phyloP scores from a whole-genome alignment of 164 flowering plant species.

The Annona squamosa region DNA sequence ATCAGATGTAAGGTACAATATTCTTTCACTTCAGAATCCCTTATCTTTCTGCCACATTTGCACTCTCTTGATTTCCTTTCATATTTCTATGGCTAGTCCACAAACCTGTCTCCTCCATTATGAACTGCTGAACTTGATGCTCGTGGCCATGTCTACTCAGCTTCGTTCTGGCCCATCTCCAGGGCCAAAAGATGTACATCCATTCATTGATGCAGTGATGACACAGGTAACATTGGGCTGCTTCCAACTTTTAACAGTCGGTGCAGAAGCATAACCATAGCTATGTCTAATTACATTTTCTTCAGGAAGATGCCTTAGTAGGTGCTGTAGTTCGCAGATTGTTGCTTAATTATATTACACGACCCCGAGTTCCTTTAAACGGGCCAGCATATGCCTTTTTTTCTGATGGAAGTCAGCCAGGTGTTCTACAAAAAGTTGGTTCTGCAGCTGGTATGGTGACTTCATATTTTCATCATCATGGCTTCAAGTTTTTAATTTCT shows the following conservation, averaged over 20 bases:
- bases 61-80: slow-evolving; percentile 17
- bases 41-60: neutral
- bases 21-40: slow-evolving; percentile 6
- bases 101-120: slow-evolving; percentile 64
- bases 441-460: slow-evolving; percentile 78
- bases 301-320: slow-evolving; percentile 71
- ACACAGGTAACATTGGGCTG: slow-evolving; percentile 43
- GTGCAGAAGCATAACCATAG: neutral
- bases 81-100: slow-evolving; percentile 37
- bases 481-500: neutral
- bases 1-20: slow-evolving; percentile 66
- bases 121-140: slow-evolving; percentile 84
- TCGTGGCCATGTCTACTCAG: slow-evolving; percentile 91
- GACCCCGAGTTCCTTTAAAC: slow-evolving; percentile 43
- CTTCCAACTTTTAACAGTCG: slow-evolving; percentile 1
- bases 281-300: slow-evolving; percentile 7
- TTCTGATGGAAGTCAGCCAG: slow-evolving; percentile 53
- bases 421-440: slow-evolving; percentile 86
- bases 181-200: slow-evolving; percentile 74
- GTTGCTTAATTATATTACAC: slow-evolving; percentile 55
- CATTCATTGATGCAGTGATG: slow-evolving; percentile 88
- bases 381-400: slow-evolving; percentile 44
- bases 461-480: neutral
- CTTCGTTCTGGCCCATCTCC: slow-evolving; percentile 87
- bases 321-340: slow-evolving; percentile 56